Percentiles rank a stretch among this genome's conserved stretches.
These are phyloP conservation scores for Lasiodiplodia gonubiensis DNA, from an alignment of 2,329 filamentous ascomycete species.

Conservation along the genomic window DNA sequence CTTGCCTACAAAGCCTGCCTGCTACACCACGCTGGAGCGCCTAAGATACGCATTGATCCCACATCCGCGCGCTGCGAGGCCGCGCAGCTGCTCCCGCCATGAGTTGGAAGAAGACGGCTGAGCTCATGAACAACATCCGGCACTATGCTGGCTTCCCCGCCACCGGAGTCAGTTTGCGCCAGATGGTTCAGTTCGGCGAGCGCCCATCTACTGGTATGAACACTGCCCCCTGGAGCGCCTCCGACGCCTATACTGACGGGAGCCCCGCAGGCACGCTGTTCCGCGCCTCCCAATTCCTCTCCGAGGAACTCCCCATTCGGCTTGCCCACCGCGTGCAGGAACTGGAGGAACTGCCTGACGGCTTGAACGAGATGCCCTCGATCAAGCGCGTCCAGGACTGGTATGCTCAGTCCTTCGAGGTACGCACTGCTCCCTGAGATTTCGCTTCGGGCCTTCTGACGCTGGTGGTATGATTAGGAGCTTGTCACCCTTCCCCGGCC, in stretches of 20 bases:
- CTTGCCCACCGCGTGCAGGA: constrained; percentile 96
- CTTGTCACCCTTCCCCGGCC: constrained; percentile 87
- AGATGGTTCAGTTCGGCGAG: constrained; percentile 99
- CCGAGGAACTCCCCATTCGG: constrained; percentile 96
- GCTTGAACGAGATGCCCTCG: constrained; percentile 96
- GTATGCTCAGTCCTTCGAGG: constrained; percentile 99
- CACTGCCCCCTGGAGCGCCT: not conserved
- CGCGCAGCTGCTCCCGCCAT: constrained; percentile 60
- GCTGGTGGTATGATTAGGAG: constrained; percentile 64
- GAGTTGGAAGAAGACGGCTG: constrained; percentile 91
- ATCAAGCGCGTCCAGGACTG: constrained; percentile 94
- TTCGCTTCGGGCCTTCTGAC: constrained; percentile 33
- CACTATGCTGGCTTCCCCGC: constrained; percentile 97
- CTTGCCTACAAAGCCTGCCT: not conserved
- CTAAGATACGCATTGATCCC: constrained; percentile 12
- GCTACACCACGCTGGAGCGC: constrained; percentile 20
- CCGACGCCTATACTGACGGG: not conserved
- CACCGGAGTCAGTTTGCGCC: constrained; percentile 85
- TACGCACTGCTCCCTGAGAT: constrained; percentile 54
- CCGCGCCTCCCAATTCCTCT: constrained; percentile 96
- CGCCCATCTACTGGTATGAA: constrained; percentile 71
- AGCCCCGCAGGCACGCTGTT: constrained; percentile 77
- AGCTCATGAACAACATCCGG: constrained; percentile 94
- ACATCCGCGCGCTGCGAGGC: constrained; percentile 32
- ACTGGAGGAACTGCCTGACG: constrained; percentile 88